Conservation (phyloP, 2,329 filamentous ascomycete species). For the Reticulascus tulasneorum region DNA sequence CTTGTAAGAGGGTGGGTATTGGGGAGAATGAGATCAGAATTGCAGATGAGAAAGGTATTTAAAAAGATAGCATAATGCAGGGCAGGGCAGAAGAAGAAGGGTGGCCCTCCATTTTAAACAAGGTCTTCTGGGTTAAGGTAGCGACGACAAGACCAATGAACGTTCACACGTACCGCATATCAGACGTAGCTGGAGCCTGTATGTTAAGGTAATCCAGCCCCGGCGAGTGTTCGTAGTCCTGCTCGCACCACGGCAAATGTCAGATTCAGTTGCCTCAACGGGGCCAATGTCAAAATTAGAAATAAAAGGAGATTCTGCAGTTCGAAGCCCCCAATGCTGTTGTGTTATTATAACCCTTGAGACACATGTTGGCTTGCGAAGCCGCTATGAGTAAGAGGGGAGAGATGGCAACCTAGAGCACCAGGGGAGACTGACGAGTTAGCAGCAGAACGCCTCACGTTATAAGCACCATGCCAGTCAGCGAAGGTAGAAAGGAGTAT, state of each 20-base stretch:
- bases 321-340: too few relatives aligned
- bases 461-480: too few relatives aligned
- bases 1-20: conserved; percentile 3
- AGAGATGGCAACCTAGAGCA: too few relatives aligned
- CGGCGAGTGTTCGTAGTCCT: conserved; percentile 55
- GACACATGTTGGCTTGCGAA: too few relatives aligned
- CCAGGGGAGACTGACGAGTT: too few relatives aligned
- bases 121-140: background rate
- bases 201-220: conserved; percentile 53
- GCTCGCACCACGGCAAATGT: conserved; percentile 26
- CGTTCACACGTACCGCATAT: conserved; percentile 49
- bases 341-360: too few relatives aligned
- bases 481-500: too few relatives aligned
- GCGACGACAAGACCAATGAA: conserved; percentile 14
- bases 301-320: too few relatives aligned
- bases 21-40: background rate
- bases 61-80: conserved; percentile 5
- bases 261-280: too few relatives aligned
- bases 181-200: conserved; percentile 40
- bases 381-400: too few relatives aligned
- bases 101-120: background rate
- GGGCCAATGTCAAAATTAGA: too few relatives aligned
- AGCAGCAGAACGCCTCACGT: too few relatives aligned
- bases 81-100: background rate
- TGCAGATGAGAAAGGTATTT: conserved; percentile 3